Evolutionary conservation across 2,329 filamentous ascomycete genomes (phyloP).

Genomic region (Orbilia quercus): DNA sequence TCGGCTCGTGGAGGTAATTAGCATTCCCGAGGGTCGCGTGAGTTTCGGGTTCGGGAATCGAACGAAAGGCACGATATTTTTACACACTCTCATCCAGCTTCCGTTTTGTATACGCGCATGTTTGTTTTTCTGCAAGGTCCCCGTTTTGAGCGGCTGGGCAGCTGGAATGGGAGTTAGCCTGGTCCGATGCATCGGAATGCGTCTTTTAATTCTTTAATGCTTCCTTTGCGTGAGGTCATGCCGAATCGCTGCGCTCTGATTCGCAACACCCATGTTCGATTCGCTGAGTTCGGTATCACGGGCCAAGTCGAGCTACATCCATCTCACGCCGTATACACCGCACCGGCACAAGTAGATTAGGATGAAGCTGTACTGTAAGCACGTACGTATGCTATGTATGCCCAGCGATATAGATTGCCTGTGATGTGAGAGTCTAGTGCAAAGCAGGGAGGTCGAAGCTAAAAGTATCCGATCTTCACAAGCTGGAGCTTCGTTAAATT

Average conservation of each 20-base stretch:
- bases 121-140: conserved; percentile 30
- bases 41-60: conserved; percentile 41
- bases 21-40: conserved; percentile 51
- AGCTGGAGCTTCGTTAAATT: conserved; percentile 38
- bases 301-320: conserved; percentile 28
- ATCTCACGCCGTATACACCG: too few relatives aligned
- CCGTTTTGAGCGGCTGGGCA: conserved; percentile 20
- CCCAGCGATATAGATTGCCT: conserved; percentile 1
- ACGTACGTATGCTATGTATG: background rate
- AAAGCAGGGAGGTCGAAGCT: conserved; percentile 32
- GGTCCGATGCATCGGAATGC: conserved; percentile 51
- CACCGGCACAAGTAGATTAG: background rate
- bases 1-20: conserved; percentile 23
- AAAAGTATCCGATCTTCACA: conserved; percentile 50
- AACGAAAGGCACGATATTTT: conserved; percentile 9
- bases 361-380: conserved; percentile 10
- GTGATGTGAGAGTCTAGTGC: conserved; percentile 7
- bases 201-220: conserved; percentile 35
- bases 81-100: conserved; percentile 28
- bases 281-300: conserved; percentile 50
- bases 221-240: conserved; percentile 8
- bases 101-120: conserved; percentile 23
- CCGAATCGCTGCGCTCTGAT: conserved; percentile 42
- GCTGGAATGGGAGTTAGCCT: conserved; percentile 33
- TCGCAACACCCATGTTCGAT: conserved; percentile 27